A percentile compares a stretch with the other conserved stretches of the same genome.
Conservation (phyloP, 2,329 filamentous ascomycete species). For the Microdochium paspali region DNA sequence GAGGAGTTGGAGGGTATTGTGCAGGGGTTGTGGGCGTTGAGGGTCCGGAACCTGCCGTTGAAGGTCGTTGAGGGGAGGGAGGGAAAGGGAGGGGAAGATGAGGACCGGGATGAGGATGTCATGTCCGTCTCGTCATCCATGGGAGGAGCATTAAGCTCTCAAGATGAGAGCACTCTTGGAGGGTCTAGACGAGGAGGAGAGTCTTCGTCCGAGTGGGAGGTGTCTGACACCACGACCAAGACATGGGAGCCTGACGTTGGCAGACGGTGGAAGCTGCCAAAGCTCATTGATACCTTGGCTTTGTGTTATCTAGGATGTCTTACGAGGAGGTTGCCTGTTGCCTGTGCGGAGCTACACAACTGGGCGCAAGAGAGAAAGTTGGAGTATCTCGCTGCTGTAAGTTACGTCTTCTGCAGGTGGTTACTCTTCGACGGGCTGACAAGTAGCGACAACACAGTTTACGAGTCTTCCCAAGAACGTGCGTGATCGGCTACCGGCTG, state of each 20-base stretch:
- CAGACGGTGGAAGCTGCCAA: conserved; percentile 49
- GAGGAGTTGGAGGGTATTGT: conserved; percentile 70
- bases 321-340: conserved; percentile 67
- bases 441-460: background rate
- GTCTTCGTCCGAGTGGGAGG: conserved; percentile 11
- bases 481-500: conserved; percentile 51
- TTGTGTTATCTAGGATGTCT: conserved; percentile 74
- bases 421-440: no score
- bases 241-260: conserved; percentile 35
- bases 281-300: conserved; percentile 63
- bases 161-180: no score
- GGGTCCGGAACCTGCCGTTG: conserved; percentile 47
- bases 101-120: conserved; percentile 8
- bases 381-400: conserved; percentile 59
- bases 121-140: background rate
- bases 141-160: conserved; percentile 43
- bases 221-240: conserved; percentile 17
- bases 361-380: conserved; percentile 63
- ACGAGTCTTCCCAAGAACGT: conserved; percentile 49
- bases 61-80: conserved; percentile 23
- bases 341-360: conserved; percentile 59
- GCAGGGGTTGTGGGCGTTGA: conserved; percentile 76
- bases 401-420: no score
- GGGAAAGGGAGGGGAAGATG: conserved; percentile 10
- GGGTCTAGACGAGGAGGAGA: conserved; percentile 13